Percentiles rank a stretch among this genome's conserved stretches.
Conservation (phyloP, 768 basidiomycete species). For the Leucosporidium scottii region DNA sequence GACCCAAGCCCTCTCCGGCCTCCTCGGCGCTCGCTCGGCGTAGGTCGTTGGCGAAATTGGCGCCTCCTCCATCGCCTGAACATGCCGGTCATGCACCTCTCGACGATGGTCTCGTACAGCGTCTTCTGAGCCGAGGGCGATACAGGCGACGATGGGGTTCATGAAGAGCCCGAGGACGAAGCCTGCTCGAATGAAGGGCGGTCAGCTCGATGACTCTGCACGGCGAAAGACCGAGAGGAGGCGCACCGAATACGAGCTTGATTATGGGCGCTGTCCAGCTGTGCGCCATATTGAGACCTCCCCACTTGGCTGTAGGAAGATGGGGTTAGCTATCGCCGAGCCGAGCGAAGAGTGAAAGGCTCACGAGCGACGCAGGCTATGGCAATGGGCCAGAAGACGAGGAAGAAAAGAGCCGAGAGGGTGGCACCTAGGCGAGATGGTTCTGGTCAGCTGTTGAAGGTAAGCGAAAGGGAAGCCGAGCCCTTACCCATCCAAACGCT, state of each 20-base stretch:
- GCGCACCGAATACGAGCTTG: constrained; percentile 29
- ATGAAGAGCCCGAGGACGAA: constrained; percentile 25
- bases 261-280: constrained; percentile 28
- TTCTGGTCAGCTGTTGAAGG: too few species aligned
- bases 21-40: constrained; percentile 1
- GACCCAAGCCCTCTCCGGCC: too few species aligned
- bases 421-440: too few species aligned
- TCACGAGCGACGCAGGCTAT: constrained; percentile 36
- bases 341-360: neutral
- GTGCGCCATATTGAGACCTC: constrained; percentile 29
- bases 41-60: constrained; percentile 14
- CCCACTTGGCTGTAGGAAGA: constrained; percentile 14
- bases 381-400: constrained; percentile 33
- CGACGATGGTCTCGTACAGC: constrained; percentile 16
- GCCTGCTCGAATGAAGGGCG: neutral
- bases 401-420: constrained; percentile 30
- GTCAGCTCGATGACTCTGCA: neutral
- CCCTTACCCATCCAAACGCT: constrained; percentile 23
- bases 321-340: neutral
- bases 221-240: neutral
- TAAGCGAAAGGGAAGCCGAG: too few species aligned
- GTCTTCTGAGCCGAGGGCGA: constrained; percentile 32
- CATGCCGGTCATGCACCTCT: constrained; percentile 20
- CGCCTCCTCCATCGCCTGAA: constrained; percentile 24
- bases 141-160: constrained; percentile 25